These are phyloP conservation scores for Suhomyces sp. DNA, from an alignment of 805 yeast genomes.

Conservation along the genomic window DNA sequence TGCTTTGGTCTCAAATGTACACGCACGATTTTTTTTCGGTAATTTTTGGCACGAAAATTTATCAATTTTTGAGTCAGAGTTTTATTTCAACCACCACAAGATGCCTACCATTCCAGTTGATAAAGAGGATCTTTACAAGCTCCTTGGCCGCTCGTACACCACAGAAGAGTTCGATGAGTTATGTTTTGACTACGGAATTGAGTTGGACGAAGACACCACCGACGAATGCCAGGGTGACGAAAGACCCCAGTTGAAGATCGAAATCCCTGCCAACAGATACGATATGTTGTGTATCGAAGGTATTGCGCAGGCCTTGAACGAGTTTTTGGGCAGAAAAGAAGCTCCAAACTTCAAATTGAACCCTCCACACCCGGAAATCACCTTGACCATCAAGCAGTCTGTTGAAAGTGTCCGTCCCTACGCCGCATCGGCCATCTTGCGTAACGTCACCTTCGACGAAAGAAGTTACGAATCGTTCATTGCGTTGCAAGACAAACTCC, in stretches of 20 bases:
- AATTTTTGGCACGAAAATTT: slow-evolving; percentile 5
- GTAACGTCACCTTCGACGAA: slow-evolving; percentile 76
- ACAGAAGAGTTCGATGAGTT: slow-evolving; percentile 94
- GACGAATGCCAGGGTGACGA: slow-evolving; percentile 69
- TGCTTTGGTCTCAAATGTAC: background rate
- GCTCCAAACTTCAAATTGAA: slow-evolving; percentile 67
- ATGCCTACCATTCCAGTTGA: slow-evolving; percentile 99
- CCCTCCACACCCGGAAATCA: slow-evolving; percentile 57
- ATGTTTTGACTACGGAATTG: slow-evolving; percentile 96
- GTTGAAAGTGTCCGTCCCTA: slow-evolving; percentile 80
- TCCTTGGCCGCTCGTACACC: slow-evolving; percentile 59
- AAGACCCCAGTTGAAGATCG: slow-evolving; percentile 96
- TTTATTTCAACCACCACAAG: slow-evolving; percentile 8
- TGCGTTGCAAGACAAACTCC: slow-evolving; percentile 93
- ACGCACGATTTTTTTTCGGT: background rate
- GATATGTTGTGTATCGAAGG: slow-evolving; percentile 98
- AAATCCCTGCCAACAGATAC: slow-evolving; percentile 97
- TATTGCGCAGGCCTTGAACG: slow-evolving; percentile 90
- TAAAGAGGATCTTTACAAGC: slow-evolving; percentile 83
- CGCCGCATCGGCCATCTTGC: slow-evolving; percentile 92
- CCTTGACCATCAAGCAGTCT: slow-evolving; percentile 71
- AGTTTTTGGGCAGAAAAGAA: slow-evolving; percentile 67
- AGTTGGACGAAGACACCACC: slow-evolving; percentile 95
- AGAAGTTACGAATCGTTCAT: slow-evolving; percentile 92
- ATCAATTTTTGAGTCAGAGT: slow-evolving; percentile 10